These are phyloP conservation scores for Neonothopanus nambi DNA, from an alignment of 1,284 basidiomycete species.

Conservation along the genomic window DNA sequence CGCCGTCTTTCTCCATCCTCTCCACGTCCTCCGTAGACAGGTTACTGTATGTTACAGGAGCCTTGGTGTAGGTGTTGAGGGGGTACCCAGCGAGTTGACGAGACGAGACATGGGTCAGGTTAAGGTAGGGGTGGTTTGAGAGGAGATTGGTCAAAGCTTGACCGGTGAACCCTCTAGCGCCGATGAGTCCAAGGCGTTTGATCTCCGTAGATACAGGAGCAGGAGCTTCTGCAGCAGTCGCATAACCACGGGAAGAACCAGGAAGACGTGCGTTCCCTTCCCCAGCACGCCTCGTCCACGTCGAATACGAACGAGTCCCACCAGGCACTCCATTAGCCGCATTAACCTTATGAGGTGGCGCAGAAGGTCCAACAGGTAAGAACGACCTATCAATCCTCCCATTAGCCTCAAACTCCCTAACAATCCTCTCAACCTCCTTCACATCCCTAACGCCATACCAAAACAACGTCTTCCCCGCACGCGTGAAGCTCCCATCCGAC, in stretches of 20 bases:
- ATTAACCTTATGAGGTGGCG: slow-evolving; percentile 58
- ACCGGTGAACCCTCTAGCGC: slow-evolving; percentile 95
- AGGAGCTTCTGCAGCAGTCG: slow-evolving; percentile 47
- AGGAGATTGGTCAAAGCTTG: slow-evolving; percentile 88
- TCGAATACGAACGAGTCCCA: slow-evolving; percentile 68
- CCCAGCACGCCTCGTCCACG: slow-evolving; percentile 55
- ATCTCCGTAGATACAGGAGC: slow-evolving; percentile 52
- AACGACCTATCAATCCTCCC: slow-evolving; percentile 86
- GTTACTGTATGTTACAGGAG: slow-evolving; percentile 76
- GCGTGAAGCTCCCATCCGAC: slow-evolving; percentile 96
- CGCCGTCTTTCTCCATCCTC: slow-evolving; percentile 83
- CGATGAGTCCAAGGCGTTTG: slow-evolving; percentile 94
- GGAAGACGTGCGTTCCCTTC: slow-evolving; percentile 48
- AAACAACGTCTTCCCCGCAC: slow-evolving; percentile 91
- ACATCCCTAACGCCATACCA: slow-evolving; percentile 97
- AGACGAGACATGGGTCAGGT: slow-evolving; percentile 94
- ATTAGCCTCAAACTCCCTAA: slow-evolving; percentile 83
- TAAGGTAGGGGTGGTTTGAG: slow-evolving; percentile 83
- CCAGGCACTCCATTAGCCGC: slow-evolving; percentile 31
- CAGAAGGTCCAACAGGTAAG: slow-evolving; percentile 87
- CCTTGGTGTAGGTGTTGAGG: slow-evolving; percentile 84
- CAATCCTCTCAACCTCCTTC: slow-evolving; percentile 86
- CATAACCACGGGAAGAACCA: slow-evolving; percentile 68
- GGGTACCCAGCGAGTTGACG: slow-evolving; percentile 88
- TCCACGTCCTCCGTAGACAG: slow-evolving; percentile 78